A percentile compares a stretch with the other conserved stretches of the same genome.
phyloP scores from a whole-genome alignment of 768 basidiomycete species.

The Termitomyces sp. region DNA sequence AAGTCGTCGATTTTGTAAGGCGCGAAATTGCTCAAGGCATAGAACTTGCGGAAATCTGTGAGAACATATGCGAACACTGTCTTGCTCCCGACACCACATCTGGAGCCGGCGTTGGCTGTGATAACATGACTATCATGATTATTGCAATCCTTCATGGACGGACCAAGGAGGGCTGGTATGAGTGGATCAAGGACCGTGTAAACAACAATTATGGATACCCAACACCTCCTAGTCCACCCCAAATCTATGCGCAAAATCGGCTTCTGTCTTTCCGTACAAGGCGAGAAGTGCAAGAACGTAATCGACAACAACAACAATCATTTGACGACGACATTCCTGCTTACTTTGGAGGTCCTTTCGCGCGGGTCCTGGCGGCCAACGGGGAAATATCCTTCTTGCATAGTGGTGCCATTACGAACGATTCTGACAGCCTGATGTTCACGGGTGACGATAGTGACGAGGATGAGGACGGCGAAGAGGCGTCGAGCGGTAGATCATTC shows the following conservation, averaged over 20 bases:
- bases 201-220: slow-evolving; percentile 67
- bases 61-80: slow-evolving; percentile 88
- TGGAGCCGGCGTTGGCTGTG: slow-evolving; percentile 91
- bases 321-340: slow-evolving; percentile 29
- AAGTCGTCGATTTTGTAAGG: slow-evolving; percentile 86
- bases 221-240: slow-evolving; percentile 72
- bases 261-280: slow-evolving; percentile 59
- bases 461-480: slow-evolving; percentile 36
- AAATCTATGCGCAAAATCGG: slow-evolving; percentile 67
- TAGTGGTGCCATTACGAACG: slow-evolving; percentile 44
- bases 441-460: slow-evolving; percentile 56
- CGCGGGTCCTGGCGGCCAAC: slow-evolving; percentile 42
- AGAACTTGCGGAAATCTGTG: slow-evolving; percentile 77
- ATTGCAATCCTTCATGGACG: slow-evolving; percentile 83
- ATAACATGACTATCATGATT: slow-evolving; percentile 97
- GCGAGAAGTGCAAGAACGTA: slow-evolving; percentile 45
- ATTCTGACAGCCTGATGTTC: slow-evolving; percentile 55
- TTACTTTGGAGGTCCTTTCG: slow-evolving; percentile 35
- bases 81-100: slow-evolving; percentile 90
- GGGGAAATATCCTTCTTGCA: slow-evolving; percentile 65
- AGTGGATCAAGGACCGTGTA: slow-evolving; percentile 83
- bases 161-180: slow-evolving; percentile 89
- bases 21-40: slow-evolving; percentile 76
- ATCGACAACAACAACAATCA: slow-evolving; percentile 13
- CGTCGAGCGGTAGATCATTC: slow-evolving; percentile 30